A percentile compares a stretch with the other conserved stretches of the same genome.
phyloP scores from a whole-genome alignment of 306 rosid species.

The Pyrus betulifolia region DNA sequence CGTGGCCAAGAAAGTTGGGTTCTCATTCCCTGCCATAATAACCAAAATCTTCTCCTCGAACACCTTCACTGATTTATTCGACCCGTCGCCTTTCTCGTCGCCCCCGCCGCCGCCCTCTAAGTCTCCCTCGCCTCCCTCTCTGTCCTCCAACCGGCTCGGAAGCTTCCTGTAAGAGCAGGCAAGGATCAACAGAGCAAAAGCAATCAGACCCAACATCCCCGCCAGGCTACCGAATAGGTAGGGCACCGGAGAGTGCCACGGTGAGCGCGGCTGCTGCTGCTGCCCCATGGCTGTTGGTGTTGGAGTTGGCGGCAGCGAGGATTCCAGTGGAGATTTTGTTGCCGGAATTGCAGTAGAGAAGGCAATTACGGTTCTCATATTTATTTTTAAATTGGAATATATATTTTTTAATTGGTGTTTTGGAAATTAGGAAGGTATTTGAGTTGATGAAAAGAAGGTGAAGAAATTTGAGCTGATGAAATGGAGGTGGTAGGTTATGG shows the following conservation, averaged over 20 bases:
- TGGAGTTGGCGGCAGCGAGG: conserved; percentile 7
- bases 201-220: conserved; percentile 74
- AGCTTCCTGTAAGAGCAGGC: conserved; percentile 80
- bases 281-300: background rate
- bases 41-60: conserved; percentile 69
- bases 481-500: background rate
- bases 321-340: background rate
- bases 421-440: background rate
- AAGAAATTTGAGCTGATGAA: conserved; percentile 25
- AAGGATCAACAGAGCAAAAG: conserved; percentile 65
- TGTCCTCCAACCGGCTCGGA: conserved; percentile 6
- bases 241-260: conserved; percentile 93
- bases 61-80: conserved; percentile 27
- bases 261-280: conserved; percentile 19
- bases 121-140: conserved; percentile 26
- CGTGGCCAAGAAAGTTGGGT: conserved; percentile 77
- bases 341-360: background rate
- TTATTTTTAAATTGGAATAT: background rate
- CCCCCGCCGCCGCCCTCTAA: conserved; percentile 20
- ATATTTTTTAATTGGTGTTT: background rate
- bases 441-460: conserved; percentile 12
- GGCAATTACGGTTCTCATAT: conserved; percentile 37
- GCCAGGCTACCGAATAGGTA: conserved; percentile 85
- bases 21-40: conserved; percentile 79
- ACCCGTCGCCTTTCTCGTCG: conserved; percentile 20